Evolutionary conservation across 257 asterid species (phyloP), one percentile per base, ranked within the genome.

Genomic region (Oldenlandia corymbosa): DNA sequence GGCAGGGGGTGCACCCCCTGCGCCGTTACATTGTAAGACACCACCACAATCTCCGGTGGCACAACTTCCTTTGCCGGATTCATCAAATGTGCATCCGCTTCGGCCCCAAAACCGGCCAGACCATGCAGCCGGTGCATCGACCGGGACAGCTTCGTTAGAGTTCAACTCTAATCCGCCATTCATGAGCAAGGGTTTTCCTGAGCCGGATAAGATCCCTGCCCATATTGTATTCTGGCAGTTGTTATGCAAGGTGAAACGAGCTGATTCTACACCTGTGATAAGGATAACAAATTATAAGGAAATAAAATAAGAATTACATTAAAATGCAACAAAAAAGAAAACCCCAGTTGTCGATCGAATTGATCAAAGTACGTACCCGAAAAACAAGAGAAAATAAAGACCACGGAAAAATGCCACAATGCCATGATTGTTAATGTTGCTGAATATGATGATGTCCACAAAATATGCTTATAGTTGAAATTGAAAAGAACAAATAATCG

Each of bases 31-130:
- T n/a, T n/a, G n/a, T n/a, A n/a, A n/a, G n/a, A n/a, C n/a, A 57
- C 84, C 76, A 3, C 81, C 81, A 2, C 96, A 88, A 71, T 88
- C 85, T 1, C 86, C 91, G 0, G 91, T 83, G 67, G 62, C 10
- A 70, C 96, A 88, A 39, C 43, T 43, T 36, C 91, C 91, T 16
- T 48, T 66, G 32, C 88, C 86, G 2, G 86, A 74, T 36, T 18
- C 61, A 71, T 82, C 85, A 50, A 88, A 88, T 12, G 2, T 58
- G 85, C 95, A 88, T 60, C 85, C 84, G 20, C 39, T 84, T 4
- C 87, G 92, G 68, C 96, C 96, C 3, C n/a, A n/a, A n/a, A n/a
- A n/a, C n/a, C n/a, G n/a, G n/a, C n/a, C n/a, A n/a, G n/a, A n/a
- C n/a, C n/a, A n/a, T n/a, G n/a, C n/a, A n/a, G n/a, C n/a, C n/a